Base-by-base conservation (phyloP, 2,329 filamentous ascomycete genomes). In the Phyllosticta ampelicida region DNA sequence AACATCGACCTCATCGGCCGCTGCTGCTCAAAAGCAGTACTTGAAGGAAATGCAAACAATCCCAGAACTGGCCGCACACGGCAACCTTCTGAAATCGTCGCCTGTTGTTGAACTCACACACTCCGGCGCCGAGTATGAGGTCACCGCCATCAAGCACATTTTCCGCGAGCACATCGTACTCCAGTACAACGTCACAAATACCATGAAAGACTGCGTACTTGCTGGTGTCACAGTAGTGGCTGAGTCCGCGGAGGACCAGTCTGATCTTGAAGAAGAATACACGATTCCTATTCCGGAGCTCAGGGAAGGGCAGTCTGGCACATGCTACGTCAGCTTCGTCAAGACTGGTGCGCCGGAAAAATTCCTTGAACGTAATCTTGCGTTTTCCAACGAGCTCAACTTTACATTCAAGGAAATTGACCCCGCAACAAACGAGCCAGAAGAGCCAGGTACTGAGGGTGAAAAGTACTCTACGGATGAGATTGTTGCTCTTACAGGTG, bases 331-430 rank as follows among this genome's bases (percentile, higher is more conserved):
- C 48, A 90, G 90, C 1, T 96, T 99, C 79, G 89, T 87, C 75
- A 94, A 95, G 72, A 75, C 84, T 26, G 82, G 80, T 60, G 89
- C 59, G 88, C 90, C 66, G n/a, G 80, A 77, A 50, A 82, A 86
- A n/a, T 86, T 95, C 71, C 85, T 90, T 4, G 79, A 87, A 20
- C 85, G 86, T 55, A 87, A 84, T 49, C 95, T 99, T 74, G 90
- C 89, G 64, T 44, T 44, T 44, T 13, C 4, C 5, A 99, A 97
- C 74, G 78, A 89, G 48, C 86, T 99, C 70, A 96, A 94, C 75
- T 99, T 99, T 72, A 96, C 90, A 18, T 94, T 87, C 78, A 97
- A 96, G 77, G 94, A 99, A 75, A 94, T 99, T 64, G 94, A 99
- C 67, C 94, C 94, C 5, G 87, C 87, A 23, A 96, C 89, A n/a